Evolutionary conservation across 129 eudicot species (phyloP).

Genomic region (Lactuca sativa): DNA sequence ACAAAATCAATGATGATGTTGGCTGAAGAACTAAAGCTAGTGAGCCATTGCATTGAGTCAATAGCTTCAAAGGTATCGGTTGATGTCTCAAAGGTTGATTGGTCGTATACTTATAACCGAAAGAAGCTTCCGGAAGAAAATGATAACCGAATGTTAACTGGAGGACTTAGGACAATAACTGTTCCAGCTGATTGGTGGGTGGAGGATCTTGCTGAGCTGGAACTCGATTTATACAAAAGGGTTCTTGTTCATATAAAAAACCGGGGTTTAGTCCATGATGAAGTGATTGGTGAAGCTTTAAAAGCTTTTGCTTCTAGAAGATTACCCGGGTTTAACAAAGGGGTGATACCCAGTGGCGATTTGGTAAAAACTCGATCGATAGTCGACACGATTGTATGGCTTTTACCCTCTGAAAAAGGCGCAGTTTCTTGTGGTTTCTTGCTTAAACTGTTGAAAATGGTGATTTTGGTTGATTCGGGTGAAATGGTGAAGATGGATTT

Average conservation of each 20-base stretch:
- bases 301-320: constrained; percentile 73
- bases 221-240: constrained; percentile 63
- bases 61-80: constrained; percentile 75
- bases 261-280: constrained; percentile 53
- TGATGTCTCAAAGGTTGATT: constrained; percentile 75
- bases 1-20: constrained; percentile 54
- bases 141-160: constrained; percentile 46
- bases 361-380: constrained; percentile 47
- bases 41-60: constrained; percentile 62
- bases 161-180: constrained; percentile 53
- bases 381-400: constrained; percentile 57
- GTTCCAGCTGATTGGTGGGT: constrained; percentile 99
- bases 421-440: constrained; percentile 72
- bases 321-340: constrained; percentile 72
- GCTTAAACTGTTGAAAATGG: constrained; percentile 55
- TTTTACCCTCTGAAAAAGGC: constrained; percentile 74
- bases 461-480: constrained; percentile 56
- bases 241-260: constrained; percentile 67
- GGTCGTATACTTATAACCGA: constrained; percentile 88
- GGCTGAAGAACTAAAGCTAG: constrained; percentile 75
- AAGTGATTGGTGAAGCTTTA: constrained; percentile 90
- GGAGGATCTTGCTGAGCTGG: constrained; percentile 90
- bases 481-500: constrained; percentile 43
- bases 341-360: constrained; percentile 46
- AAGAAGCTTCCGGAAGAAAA: constrained; percentile 77